Evolutionary conservation across 495 filamentous ascomycete species (phyloP).

Genomic region (Tetracladium setigerum): DNA sequence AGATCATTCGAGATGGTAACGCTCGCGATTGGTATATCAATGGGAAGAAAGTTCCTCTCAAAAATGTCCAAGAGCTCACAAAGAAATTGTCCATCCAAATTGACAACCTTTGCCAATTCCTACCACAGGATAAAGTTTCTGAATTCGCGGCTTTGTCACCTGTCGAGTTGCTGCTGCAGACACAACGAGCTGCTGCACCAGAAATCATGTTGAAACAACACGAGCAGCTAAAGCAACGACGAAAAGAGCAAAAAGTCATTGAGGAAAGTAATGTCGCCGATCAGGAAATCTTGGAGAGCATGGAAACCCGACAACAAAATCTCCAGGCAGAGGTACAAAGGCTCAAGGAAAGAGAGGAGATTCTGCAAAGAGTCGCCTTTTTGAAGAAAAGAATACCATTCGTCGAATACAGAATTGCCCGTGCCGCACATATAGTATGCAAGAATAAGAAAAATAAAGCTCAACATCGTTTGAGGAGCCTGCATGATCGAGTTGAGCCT

Average conservation of each 20-base stretch:
- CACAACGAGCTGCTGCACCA: slow-evolving; percentile 78
- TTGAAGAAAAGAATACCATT: slow-evolving; percentile 60
- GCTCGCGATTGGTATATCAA: slow-evolving; percentile 67
- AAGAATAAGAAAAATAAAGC: slow-evolving; percentile 42
- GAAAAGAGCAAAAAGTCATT: slow-evolving; percentile 59
- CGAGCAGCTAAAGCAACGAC: slow-evolving; percentile 58
- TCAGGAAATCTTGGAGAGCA: slow-evolving; percentile 51
- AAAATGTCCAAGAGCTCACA: slow-evolving; percentile 55
- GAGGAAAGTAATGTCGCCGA: slow-evolving; percentile 50
- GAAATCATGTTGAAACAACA: slow-evolving; percentile 77
- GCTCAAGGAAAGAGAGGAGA: slow-evolving; percentile 62
- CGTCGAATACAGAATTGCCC: slow-evolving; percentile 48
- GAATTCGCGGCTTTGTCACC: slow-evolving; percentile 85
- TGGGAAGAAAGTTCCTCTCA: slow-evolving; percentile 45
- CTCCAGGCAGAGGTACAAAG: slow-evolving; percentile 79
- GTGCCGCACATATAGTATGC: slow-evolving; percentile 23
- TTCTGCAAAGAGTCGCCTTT: slow-evolving; percentile 56
- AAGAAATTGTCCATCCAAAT: slow-evolving; percentile 77
- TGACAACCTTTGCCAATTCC: slow-evolving; percentile 95
- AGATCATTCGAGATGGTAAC: slow-evolving; percentile 76
- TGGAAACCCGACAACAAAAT: slow-evolving; percentile 67
- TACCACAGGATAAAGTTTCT: slow-evolving; percentile 93
- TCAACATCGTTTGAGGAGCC: slow-evolving; percentile 40
- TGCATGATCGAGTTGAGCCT: slow-evolving; percentile 59
- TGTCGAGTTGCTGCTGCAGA: slow-evolving; percentile 77